Base-by-base conservation (phyloP, 2,329 filamentous ascomycete species). In the Gliomastix tumulicola region DNA sequence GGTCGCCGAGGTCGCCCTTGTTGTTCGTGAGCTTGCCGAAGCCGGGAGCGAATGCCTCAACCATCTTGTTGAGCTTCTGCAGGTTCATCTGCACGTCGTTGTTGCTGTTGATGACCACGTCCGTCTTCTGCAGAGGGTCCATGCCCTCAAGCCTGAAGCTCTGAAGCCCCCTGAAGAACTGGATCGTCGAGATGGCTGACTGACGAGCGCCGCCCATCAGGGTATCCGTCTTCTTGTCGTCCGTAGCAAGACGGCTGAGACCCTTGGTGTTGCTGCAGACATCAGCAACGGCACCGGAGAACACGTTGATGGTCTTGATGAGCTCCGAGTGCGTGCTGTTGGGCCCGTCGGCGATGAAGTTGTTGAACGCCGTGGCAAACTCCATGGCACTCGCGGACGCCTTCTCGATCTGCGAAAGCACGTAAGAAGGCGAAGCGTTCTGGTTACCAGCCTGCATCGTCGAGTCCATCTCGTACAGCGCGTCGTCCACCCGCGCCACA, bases 381-480 rank as follows among this genome's bases (percentile, higher is more conserved):
- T 98, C 92, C 61, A 94, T 97, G 11, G 92, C 88, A 46, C 82
- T 94, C 9, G 88, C 80, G 7, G 89, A 92, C 1, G 92, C 89
- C 68, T 97, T 98, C 57, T 98, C 92, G 40, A 97, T 89, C 59
- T 97, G 90, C 3, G 90, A 97, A 35, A 98, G 71, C 11, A 98
- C 89, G 55, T 94, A 97, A 2, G 90, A 79, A 12, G 92, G 88
- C 28, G 89, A 94, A 2, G 92, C 92, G 53, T 94, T 98, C 65
- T 97, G 92, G 66, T 98, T 98, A 60, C 92, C 92, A 28, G 90
- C 92, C 59, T 97, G 90, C 88, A 97, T 97, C 16, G 85, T 85
- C 16, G 92, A 97, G 61, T 98, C 92, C 30, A 98, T 72, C 60
- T 98, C 92, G 63, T 98, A 98, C 23, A 98, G 70, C 30, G 92